Percentiles rank a stretch among this genome's conserved stretches.
phyloP scores from a whole-genome alignment of 257 asterid genomes.

The Petunia secreta region DNA sequence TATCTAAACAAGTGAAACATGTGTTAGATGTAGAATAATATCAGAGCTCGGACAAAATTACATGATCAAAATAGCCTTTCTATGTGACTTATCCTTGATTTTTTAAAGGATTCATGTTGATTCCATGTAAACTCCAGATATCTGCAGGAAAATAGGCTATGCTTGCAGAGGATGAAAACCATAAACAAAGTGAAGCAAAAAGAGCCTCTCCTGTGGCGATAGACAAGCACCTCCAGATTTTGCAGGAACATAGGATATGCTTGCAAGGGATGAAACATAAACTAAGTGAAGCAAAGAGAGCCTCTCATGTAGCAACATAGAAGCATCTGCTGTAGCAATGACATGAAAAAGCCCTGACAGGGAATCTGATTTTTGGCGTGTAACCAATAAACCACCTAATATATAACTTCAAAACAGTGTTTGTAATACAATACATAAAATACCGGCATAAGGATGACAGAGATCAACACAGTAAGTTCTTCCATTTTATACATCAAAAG shows the following conservation, averaged over 20 bases:
- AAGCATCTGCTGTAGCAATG: not conserved
- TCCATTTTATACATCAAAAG: not conserved
- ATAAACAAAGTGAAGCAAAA: conserved; percentile 1
- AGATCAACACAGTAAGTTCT: not conserved
- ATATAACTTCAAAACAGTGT: not conserved
- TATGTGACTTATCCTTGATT: not conserved
- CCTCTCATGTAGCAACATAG: conserved; percentile 10
- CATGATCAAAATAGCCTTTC: not conserved
- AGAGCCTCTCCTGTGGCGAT: conserved; percentile 14
- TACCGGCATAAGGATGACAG: not conserved
- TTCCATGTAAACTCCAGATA: conserved; percentile 15
- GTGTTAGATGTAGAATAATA: not conserved
- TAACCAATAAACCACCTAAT: conserved; percentile 5
- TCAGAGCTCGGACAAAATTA: not conserved
- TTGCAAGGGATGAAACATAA: conserved; percentile 7
- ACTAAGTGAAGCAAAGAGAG: not conserved
- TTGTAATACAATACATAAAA: not conserved
- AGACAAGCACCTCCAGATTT: conserved; percentile 13
- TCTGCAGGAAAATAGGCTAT: not conserved
- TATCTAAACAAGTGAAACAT: conserved; percentile 3
- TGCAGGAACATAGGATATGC: not conserved
- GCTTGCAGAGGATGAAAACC: not conserved
- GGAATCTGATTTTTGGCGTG: not conserved
- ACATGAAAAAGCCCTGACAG: not conserved
- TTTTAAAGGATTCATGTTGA: not conserved